phyloP scores from a whole-genome alignment of 2,329 filamentous ascomycete genomes.

The Colletotrichum navitas region DNA sequence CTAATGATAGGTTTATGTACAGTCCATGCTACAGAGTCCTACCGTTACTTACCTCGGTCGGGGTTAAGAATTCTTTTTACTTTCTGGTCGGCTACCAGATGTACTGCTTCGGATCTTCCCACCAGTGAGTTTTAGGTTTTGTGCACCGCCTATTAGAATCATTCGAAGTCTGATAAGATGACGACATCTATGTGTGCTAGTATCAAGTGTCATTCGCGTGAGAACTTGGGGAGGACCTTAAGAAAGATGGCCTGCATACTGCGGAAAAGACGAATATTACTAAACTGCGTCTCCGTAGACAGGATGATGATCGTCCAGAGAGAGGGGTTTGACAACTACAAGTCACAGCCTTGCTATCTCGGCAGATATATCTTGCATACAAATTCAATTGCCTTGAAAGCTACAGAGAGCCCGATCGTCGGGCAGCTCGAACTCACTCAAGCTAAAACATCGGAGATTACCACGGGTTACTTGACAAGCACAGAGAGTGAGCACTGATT shows the following conservation, averaged over 20 bases:
- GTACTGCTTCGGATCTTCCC: background rate
- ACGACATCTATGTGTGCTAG: too few relatives aligned
- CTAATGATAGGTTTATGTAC: background rate
- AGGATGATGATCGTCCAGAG: background rate
- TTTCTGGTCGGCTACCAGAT: constrained; percentile 8
- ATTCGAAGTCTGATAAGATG: background rate
- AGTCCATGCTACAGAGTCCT: constrained; percentile 23
- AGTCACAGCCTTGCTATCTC: too few relatives aligned
- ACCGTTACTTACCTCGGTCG: constrained; percentile 15
- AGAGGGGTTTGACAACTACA: background rate
- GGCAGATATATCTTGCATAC: background rate
- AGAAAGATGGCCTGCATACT: too few relatives aligned
- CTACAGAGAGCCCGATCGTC: background rate
- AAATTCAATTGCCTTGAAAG: background rate
- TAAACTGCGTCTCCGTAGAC: background rate
- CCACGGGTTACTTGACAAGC: background rate
- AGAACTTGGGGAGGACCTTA: too few relatives aligned
- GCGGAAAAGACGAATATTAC: too few relatives aligned
- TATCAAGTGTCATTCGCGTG: too few relatives aligned
- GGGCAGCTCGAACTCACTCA: too few relatives aligned
- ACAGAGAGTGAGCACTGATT: background rate
- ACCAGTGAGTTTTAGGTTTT: background rate
- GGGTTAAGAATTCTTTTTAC: background rate
- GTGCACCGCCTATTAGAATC: background rate
- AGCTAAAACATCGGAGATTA: background rate